These are phyloP conservation scores for Saccharomycopsis fodiens DNA, from an alignment of 805 yeast genomes.

Conservation along the genomic window DNA sequence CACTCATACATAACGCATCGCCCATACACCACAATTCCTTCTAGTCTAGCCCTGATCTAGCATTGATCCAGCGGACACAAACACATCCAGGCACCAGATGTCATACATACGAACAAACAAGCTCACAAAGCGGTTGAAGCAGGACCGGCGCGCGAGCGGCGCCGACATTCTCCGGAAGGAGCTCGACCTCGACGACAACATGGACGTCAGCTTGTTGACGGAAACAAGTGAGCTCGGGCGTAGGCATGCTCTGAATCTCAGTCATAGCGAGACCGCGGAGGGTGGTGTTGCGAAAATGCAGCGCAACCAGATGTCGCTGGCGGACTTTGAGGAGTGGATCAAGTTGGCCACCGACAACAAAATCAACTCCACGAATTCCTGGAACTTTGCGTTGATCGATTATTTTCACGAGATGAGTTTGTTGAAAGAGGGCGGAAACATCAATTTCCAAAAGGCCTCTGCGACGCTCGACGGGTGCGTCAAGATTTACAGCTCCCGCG, in stretches of 20 bases:
- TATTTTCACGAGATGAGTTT: slow-evolving; percentile 80
- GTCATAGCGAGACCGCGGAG: not conserved
- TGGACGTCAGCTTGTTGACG: slow-evolving; percentile 10
- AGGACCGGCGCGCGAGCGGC: slow-evolving; percentile 28
- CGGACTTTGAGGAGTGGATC: slow-evolving; percentile 73
- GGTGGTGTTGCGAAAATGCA: slow-evolving; percentile 23
- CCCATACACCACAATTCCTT: no score
- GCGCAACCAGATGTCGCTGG: slow-evolving; percentile 26
- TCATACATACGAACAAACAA: slow-evolving; percentile 16
- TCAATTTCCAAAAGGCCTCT: slow-evolving; percentile 85
- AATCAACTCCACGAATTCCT: slow-evolving; percentile 76
- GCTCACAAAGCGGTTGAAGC: slow-evolving; percentile 18
- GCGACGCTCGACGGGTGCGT: slow-evolving; percentile 93
- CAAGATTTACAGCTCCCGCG: slow-evolving; percentile 82
- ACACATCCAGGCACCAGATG: slow-evolving; percentile 3
- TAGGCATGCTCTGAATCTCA: slow-evolving; percentile 1
- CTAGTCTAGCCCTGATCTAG: not conserved
- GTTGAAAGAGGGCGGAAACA: slow-evolving; percentile 64
- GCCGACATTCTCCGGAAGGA: slow-evolving; percentile 28
- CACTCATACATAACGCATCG: no score
- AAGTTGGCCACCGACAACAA: slow-evolving; percentile 76
- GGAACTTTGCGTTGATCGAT: slow-evolving; percentile 88
- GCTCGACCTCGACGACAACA: slow-evolving; percentile 20
- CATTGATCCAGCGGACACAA: not conserved
- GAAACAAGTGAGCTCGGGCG: slow-evolving; percentile 6